A percentile compares a stretch with the other conserved stretches of the same genome.
These are phyloP conservation scores for Dendrostoma leiphaemia DNA, from an alignment of 2,329 filamentous ascomycete species.

Conservation along the genomic window DNA sequence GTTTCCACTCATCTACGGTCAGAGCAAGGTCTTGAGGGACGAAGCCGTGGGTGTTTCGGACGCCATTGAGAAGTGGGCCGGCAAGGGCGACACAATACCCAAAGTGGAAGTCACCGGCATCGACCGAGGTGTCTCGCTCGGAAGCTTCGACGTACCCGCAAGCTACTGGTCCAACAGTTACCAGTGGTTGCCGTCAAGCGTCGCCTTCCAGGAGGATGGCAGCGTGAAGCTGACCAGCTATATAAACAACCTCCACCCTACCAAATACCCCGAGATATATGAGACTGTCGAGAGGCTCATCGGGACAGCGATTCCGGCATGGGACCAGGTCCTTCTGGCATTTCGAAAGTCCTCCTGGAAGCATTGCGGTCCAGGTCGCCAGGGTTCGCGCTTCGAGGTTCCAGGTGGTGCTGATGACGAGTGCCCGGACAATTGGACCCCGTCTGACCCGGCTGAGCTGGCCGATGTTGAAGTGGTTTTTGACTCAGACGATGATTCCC, in stretches of 20 bases:
- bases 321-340: background rate
- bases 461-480: background rate
- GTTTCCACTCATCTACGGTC: conserved; percentile 48
- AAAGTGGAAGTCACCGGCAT: too few relatives aligned
- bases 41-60: background rate
- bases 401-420: background rate
- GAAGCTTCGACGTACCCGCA: background rate
- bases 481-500: conserved; percentile 11
- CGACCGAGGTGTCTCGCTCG: background rate
- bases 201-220: conserved; percentile 13
- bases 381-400: background rate
- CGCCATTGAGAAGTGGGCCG: conserved; percentile 9
- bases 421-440: background rate
- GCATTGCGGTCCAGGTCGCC: background rate
- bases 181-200: conserved; percentile 22
- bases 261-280: conserved; percentile 14
- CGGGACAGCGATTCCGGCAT: conserved; percentile 2
- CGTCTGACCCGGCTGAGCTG: background rate
- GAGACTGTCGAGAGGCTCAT: conserved; percentile 18
- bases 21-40: conserved; percentile 26
- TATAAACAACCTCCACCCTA: conserved; percentile 21
- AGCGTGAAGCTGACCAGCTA: conserved; percentile 16
- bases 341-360: background rate
- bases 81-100: conserved; percentile 7
- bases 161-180: conserved; percentile 14